phyloP scores from a whole-genome alignment of 805 yeast species.

The Suhomyces sp. region DNA sequence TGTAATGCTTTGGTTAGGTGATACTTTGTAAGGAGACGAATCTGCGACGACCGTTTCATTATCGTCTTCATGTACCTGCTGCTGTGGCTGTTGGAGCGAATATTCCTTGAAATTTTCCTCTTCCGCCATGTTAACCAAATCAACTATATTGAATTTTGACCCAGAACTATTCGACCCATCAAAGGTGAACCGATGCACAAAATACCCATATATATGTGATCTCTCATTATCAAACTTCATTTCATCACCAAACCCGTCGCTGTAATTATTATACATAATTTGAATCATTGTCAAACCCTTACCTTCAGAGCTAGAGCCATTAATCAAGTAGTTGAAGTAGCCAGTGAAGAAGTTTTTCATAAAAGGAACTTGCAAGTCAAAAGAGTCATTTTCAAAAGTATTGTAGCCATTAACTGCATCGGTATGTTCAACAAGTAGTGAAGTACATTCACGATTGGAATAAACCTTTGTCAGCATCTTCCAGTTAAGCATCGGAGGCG shows the following conservation, averaged over 20 bases:
- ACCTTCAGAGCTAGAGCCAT: conserved; percentile 24
- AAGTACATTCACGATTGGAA: conserved; percentile 10
- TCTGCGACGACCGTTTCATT: conserved; percentile 41
- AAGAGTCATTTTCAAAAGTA: conserved; percentile 12
- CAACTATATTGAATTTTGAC: conserved; percentile 9
- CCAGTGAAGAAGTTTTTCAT: conserved; percentile 39
- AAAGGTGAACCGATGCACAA: conserved; percentile 22
- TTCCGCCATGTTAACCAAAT: conserved; percentile 7
- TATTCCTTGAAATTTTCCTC: conserved; percentile 2
- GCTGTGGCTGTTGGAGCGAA: not conserved
- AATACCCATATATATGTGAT: conserved; percentile 18
- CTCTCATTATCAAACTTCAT: conserved; percentile 2
- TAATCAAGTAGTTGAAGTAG: conserved; percentile 30
- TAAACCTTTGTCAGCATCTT: conserved; percentile 26
- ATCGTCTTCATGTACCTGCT: conserved; percentile 20
- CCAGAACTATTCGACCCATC: conserved; percentile 8
- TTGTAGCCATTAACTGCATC: conserved; percentile 34
- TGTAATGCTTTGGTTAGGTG: conserved; percentile 14
- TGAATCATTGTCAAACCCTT: conserved; percentile 29
- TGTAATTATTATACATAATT: conserved; percentile 23
- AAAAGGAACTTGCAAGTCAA: conserved; percentile 34
- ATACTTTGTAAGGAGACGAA: conserved; percentile 33
- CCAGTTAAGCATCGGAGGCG: conserved; percentile 25
- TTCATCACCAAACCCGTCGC: conserved; percentile 3
- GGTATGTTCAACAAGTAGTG: conserved; percentile 18